Conservation (phyloP, 1,139 yeast genomes). For the Williopsis jadinii region DNA sequence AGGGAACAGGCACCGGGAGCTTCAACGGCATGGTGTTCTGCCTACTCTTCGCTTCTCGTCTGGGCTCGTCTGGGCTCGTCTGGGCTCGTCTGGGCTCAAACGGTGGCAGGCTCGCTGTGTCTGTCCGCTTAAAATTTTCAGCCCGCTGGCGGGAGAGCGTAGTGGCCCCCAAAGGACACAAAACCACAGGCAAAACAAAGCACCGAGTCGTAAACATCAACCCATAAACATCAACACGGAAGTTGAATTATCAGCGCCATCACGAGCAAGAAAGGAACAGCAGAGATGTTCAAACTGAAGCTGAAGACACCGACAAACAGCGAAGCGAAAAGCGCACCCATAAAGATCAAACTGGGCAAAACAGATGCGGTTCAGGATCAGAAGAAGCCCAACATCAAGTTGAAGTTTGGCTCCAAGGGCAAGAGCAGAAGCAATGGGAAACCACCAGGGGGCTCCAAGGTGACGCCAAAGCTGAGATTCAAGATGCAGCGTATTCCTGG, state of each 20-base stretch:
- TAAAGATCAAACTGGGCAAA: slow-evolving; percentile 6
- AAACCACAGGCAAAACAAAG: too few relatives aligned
- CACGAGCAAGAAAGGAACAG: too few relatives aligned
- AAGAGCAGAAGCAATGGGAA: slow-evolving; percentile 1
- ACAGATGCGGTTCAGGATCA: neutral
- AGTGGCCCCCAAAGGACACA: too few relatives aligned
- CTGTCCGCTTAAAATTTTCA: too few relatives aligned
- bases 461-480: slow-evolving; percentile 34
- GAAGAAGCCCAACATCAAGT: slow-evolving; percentile 8
- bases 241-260: too few relatives aligned
- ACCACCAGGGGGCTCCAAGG: neutral
- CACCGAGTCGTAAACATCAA: too few relatives aligned
- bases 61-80: too few relatives aligned
- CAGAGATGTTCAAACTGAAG: slow-evolving; percentile 7
- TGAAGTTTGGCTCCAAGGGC: slow-evolving; percentile 22
- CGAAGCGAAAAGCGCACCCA: neutral
- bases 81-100: too few relatives aligned
- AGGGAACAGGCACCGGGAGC: slow-evolving; percentile 9
- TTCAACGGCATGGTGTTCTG: slow-evolving; percentile 1
- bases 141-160: too few relatives aligned
- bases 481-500: slow-evolving; percentile 86
- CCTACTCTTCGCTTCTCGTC: too few relatives aligned
- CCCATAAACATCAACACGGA: too few relatives aligned
- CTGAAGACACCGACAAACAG: slow-evolving; percentile 6
- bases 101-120: too few relatives aligned